A percentile compares a stretch with the other conserved stretches of the same genome.
phyloP scores from a whole-genome alignment of 2,329 filamentous ascomycete genomes.

The Orbilia oligospora region DNA sequence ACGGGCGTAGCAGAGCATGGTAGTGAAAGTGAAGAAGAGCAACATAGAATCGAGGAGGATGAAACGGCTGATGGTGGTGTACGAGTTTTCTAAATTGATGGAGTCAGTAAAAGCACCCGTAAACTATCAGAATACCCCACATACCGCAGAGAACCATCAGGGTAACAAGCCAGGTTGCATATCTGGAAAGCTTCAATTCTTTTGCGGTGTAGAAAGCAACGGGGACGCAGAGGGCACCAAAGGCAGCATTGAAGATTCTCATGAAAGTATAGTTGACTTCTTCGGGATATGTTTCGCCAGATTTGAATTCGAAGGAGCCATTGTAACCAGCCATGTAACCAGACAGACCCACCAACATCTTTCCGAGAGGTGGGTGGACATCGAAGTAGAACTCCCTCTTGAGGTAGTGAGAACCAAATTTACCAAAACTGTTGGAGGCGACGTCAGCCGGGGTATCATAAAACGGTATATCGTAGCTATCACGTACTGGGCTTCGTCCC shows the following conservation, averaged over 20 bases:
- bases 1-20: slow-evolving; percentile 95
- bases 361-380: slow-evolving; percentile 94
- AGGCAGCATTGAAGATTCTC: slow-evolving; percentile 96
- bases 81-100: slow-evolving; percentile 83
- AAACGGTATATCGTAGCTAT: not conserved
- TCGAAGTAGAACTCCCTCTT: slow-evolving; percentile 99
- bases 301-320: slow-evolving; percentile 99
- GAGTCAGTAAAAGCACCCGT: slow-evolving; percentile 2
- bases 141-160: slow-evolving; percentile 88
- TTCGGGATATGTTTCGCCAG: slow-evolving; percentile 92
- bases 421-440: slow-evolving; percentile 78
- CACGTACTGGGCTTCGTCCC: slow-evolving; percentile 76
- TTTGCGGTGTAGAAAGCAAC: slow-evolving; percentile 95
- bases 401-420: slow-evolving; percentile 98
- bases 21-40: slow-evolving; percentile 97
- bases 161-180: slow-evolving; percentile 93
- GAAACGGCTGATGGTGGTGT: slow-evolving; percentile 98
- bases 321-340: slow-evolving; percentile 98
- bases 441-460: slow-evolving; percentile 26
- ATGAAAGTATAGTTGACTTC: slow-evolving; percentile 98
- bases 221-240: slow-evolving; percentile 91
- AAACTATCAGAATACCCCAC: slow-evolving; percentile 25
- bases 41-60: slow-evolving; percentile 99
- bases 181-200: slow-evolving; percentile 86
- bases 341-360: slow-evolving; percentile 97